Conservation (phyloP, 2,329 filamentous ascomycete genomes). For the Dactylellina parvicollis region DNA sequence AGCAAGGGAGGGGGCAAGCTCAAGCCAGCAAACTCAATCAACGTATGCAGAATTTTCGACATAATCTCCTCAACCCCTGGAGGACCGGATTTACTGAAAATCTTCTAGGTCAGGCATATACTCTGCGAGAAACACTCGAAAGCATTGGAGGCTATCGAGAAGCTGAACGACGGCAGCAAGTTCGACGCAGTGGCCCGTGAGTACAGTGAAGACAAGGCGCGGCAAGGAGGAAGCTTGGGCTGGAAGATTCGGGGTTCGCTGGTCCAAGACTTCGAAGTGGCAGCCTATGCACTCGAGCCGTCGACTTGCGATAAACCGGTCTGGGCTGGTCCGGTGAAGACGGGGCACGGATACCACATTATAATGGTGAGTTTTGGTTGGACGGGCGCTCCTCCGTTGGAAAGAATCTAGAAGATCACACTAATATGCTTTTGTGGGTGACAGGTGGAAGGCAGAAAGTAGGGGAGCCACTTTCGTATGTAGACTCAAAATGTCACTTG, state of each 20-base stretch:
- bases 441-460: conserved; percentile 53
- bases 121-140: conserved; percentile 58
- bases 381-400: background rate
- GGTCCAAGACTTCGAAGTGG: conserved; percentile 57
- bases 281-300: conserved; percentile 56
- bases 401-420: conserved; percentile 12
- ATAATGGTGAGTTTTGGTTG: conserved; percentile 42
- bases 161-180: conserved; percentile 56
- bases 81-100: background rate
- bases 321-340: conserved; percentile 57
- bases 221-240: conserved; percentile 57
- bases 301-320: conserved; percentile 57
- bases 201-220: conserved; percentile 57
- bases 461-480: background rate
- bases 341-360: conserved; percentile 55
- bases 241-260: conserved; percentile 57
- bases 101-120: conserved; percentile 55
- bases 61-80: background rate
- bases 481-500: no score
- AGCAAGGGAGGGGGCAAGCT: conserved; percentile 55
- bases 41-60: conserved; percentile 44
- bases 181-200: conserved; percentile 58
- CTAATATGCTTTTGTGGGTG: conserved; percentile 26
- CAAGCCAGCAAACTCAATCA: conserved; percentile 57
- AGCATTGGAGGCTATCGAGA: conserved; percentile 56